Percentiles rank a stretch among this genome's conserved stretches.
Conservation (phyloP, 1,139 yeast genomes). For the Yarrowia galli region DNA sequence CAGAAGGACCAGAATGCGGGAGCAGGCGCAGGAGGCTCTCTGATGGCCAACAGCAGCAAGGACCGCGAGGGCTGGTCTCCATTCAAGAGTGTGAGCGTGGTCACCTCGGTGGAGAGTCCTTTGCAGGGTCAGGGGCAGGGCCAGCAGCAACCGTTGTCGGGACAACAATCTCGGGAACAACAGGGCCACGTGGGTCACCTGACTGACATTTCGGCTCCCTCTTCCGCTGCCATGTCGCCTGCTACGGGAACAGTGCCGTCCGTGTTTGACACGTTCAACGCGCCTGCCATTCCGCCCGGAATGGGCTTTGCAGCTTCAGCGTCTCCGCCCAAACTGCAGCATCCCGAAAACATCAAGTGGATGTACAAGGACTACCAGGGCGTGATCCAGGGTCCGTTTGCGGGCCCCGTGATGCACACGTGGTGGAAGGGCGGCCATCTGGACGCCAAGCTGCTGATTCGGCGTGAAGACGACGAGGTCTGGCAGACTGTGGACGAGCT, state of each 20-base stretch:
- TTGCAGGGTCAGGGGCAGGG: background rate
- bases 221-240: conserved; percentile 22
- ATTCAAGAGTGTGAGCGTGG: conserved; percentile 50
- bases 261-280: conserved; percentile 34
- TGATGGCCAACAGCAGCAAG: background rate
- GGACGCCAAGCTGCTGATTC: conserved; percentile 61
- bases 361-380: conserved; percentile 74
- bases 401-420: conserved; percentile 75
- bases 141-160: conserved; percentile 9
- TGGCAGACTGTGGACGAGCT: conserved; percentile 49
- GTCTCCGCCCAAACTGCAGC: conserved; percentile 42
- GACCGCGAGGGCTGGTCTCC: conserved; percentile 46
- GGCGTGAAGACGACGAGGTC: conserved; percentile 56
- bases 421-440: conserved; percentile 76
- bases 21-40: background rate
- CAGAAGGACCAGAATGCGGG: conserved; percentile 38
- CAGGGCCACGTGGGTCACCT: background rate
- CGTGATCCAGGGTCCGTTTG: conserved; percentile 81
- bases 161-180: background rate
- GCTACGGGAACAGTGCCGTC: conserved; percentile 23
- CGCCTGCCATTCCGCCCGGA: conserved; percentile 45
- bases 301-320: conserved; percentile 38
- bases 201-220: background rate
- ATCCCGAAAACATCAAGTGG: conserved; percentile 66
- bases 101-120: conserved; percentile 6